Percentiles rank a stretch among this genome's conserved stretches.
Conservation (phyloP, 768 basidiomycete species). For the Amanita muscaria region DNA sequence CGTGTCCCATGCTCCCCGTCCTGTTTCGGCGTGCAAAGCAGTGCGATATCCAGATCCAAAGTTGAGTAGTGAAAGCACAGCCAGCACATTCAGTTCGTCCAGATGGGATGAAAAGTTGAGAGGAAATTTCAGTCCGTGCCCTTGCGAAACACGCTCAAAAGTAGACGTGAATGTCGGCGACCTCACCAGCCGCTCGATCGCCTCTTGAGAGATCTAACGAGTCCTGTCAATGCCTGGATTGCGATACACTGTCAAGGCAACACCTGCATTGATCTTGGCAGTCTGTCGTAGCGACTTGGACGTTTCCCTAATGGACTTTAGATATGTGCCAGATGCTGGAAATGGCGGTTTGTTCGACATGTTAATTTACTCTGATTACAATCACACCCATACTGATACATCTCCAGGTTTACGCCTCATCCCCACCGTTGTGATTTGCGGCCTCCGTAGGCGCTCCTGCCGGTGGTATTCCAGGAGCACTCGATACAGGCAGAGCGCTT, state of each 20-base stretch:
- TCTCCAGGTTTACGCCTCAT: too few species aligned
- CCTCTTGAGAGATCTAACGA: slow-evolving; percentile 44
- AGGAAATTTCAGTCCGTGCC: slow-evolving; percentile 70
- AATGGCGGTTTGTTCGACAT: slow-evolving; percentile 21
- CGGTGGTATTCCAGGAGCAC: too few species aligned
- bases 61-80: slow-evolving; percentile 70
- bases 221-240: background rate
- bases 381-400: too few species aligned
- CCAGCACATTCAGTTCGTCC: slow-evolving; percentile 77
- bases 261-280: slow-evolving; percentile 45
- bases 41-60: slow-evolving; percentile 77
- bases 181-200: slow-evolving; percentile 52
- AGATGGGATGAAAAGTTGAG: slow-evolving; percentile 66
- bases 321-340: slow-evolving; percentile 39
- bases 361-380: background rate
- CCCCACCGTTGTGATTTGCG: too few species aligned
- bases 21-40: slow-evolving; percentile 61
- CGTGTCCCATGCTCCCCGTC: slow-evolving; percentile 78
- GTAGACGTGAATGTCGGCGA: slow-evolving; percentile 57
- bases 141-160: slow-evolving; percentile 49
- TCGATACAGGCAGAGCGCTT: slow-evolving; percentile 60
- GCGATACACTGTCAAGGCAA: background rate
- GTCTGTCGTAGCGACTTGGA: slow-evolving; percentile 37
- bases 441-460: too few species aligned
- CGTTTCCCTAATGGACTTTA: slow-evolving; percentile 46